Evolutionary conservation across 129 eudicot species (phyloP).

Genomic region (Silybum marianum): DNA sequence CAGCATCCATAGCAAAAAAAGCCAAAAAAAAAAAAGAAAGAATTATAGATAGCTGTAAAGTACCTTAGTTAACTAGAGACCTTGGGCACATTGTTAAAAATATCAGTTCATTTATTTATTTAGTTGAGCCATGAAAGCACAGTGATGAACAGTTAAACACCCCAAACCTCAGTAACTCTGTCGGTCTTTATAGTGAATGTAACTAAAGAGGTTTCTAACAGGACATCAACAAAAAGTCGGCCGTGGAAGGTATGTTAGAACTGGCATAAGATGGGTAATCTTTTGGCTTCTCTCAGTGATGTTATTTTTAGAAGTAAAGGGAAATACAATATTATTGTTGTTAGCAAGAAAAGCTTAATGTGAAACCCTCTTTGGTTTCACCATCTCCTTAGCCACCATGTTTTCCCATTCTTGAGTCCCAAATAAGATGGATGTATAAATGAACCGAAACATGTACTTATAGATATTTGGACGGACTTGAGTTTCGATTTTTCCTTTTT

Average conservation of each 20-base stretch:
- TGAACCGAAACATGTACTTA: background rate
- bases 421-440: background rate
- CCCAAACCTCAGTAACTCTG: background rate
- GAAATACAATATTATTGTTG: background rate
- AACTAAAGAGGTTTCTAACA: background rate
- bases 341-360: background rate
- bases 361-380: background rate
- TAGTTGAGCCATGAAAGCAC: background rate
- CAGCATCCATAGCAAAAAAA: constrained; percentile 12
- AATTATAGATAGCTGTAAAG: background rate
- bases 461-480: background rate
- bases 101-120: background rate
- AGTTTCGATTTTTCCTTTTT: background rate
- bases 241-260: background rate
- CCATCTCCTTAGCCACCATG: background rate
- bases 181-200: too few species aligned
- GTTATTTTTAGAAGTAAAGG: background rate
- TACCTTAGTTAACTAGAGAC: background rate
- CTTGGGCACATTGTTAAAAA: background rate
- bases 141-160: background rate
- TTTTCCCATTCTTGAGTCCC: background rate
- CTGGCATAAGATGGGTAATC: background rate
- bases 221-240: too few species aligned
- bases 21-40: background rate
- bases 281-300: background rate